Evolutionary conservation across 768 basidiomycete species (phyloP).

Genomic region (Coprinopsis sp.): DNA sequence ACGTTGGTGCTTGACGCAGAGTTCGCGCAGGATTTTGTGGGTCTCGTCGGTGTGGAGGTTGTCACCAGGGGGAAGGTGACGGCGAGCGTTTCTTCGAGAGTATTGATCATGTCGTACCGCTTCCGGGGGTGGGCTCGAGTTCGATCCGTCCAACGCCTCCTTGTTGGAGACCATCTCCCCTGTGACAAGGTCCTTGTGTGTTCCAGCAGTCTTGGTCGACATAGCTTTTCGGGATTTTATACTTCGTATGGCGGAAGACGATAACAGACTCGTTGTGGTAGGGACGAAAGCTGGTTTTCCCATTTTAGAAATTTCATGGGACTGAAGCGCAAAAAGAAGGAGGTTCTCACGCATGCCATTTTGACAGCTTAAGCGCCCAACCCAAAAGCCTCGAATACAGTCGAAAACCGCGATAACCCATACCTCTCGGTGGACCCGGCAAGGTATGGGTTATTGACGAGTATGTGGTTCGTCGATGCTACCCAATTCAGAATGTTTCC

Average conservation of each 20-base stretch:
- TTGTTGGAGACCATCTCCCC: conserved; percentile 96
- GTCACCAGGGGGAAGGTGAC: conserved; percentile 92
- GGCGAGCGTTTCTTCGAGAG: conserved; percentile 88
- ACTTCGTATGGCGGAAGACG: conserved; percentile 9
- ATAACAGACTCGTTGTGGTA: conserved; percentile 10
- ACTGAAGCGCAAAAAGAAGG: too few species aligned
- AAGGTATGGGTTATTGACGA: too few species aligned
- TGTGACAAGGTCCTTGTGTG: conserved; percentile 78
- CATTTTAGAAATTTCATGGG: conserved; percentile 14
- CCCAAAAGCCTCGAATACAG: too few species aligned
- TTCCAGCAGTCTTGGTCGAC: conserved; percentile 41
- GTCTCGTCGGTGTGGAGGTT: conserved; percentile 83
- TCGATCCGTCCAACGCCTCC: conserved; percentile 56
- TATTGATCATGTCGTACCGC: conserved; percentile 96
- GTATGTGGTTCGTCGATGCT: too few species aligned
- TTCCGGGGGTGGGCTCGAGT: conserved; percentile 93
- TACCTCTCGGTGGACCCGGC: too few species aligned
- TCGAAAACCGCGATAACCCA: too few species aligned
- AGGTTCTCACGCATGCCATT: conserved; percentile 1
- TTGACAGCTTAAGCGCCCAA: too few species aligned
- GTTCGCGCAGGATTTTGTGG: conserved; percentile 80
- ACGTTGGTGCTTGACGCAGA: conserved; percentile 93
- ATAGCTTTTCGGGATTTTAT: conserved; percentile 27
- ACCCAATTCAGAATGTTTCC: too few species aligned
- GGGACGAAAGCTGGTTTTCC: conserved; percentile 27